Percentiles rank a stretch among this genome's conserved stretches.
Conservation (phyloP, 2,329 filamentous ascomycete genomes). For the Gnomoniopsis sp. region DNA sequence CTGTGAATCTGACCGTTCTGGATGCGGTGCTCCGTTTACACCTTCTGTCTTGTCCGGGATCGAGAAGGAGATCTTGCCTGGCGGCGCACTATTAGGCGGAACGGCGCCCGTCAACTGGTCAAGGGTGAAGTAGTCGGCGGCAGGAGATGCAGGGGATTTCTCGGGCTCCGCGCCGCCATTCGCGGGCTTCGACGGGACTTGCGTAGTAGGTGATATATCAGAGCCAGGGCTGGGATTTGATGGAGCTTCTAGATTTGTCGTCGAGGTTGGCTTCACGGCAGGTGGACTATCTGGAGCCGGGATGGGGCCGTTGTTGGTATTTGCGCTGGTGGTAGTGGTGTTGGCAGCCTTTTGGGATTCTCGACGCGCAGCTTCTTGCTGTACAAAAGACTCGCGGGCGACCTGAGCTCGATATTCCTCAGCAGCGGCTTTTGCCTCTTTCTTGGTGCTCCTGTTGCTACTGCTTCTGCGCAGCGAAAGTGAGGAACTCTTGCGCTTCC, state of each 20-base stretch:
- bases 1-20: not conserved
- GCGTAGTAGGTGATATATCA: slow-evolving; percentile 41
- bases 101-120: not conserved
- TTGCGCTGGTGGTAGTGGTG: not conserved
- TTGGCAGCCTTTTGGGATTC: not conserved
- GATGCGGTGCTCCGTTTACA: not conserved
- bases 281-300: not conserved
- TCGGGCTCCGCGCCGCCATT: slow-evolving; percentile 19
- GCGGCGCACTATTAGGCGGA: not conserved
- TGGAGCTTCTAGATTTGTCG: slow-evolving; percentile 19
- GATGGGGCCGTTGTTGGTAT: not conserved
- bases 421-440: not conserved
- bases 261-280: not conserved
- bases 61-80: slow-evolving; percentile 15
- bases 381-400: not conserved
- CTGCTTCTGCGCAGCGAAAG: slow-evolving; percentile 6
- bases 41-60: slow-evolving; percentile 9
- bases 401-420: not conserved
- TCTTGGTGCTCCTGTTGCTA: not conserved
- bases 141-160: not conserved
- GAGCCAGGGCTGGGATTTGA: slow-evolving; percentile 34
- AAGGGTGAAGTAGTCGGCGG: slow-evolving; percentile 12
- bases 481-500: slow-evolving; percentile 13
- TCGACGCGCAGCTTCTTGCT: not conserved
- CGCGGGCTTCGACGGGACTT: slow-evolving; percentile 23